Base-by-base conservation (phyloP, 331 rosid genomes). In the Rosa hybrid region DNA sequence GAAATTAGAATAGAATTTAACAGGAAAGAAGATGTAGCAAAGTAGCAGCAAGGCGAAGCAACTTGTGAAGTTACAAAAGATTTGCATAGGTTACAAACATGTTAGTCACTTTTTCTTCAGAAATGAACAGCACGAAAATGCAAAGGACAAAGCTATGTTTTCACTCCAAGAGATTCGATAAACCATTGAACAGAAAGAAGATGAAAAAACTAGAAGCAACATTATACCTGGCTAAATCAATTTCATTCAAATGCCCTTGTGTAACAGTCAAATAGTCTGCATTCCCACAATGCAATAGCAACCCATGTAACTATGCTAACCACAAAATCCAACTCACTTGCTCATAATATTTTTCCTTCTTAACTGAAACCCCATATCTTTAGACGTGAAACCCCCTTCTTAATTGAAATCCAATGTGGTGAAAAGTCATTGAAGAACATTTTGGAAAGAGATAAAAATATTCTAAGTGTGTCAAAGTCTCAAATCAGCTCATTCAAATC, bases 51-150 rank as follows among this genome's bases (percentile, higher is more conserved):
- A 79, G 74, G 67, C 78, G 72, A 83, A 76, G 81, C 59, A 41
- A 71, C 50, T 70, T 68, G 59, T 50, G 13, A 78, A 78, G 86
- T 81, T 81, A 72, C 78, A 70, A 80, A 80, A 82, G 17, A 78
- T 42, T 67, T 71, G 79, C 68, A 59, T 63, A 62, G 79, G 86
- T 84, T 5, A 11, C 18, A 69, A 20, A 17, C 54, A 78, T 18
- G 48, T 73, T 50, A 48, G 60, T 78, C n/a, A 38, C 30, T 53
- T 65, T 64, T 69, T 68, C 83, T 68, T 75, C 67, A 44, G 34
- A 76, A 68, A 68, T 80, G 81, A 83, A 85, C 74, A 49, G 77
- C 34, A n/a, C n/a, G 75, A 67, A 68, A 23, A 81, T 3, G 39
- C 39, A 34, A 34, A 3, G 39, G 39, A 34, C 3, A 34, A 34